phyloP scores from a whole-genome alignment of 2,329 filamentous ascomycete species.

The Monosporascus sp. region DNA sequence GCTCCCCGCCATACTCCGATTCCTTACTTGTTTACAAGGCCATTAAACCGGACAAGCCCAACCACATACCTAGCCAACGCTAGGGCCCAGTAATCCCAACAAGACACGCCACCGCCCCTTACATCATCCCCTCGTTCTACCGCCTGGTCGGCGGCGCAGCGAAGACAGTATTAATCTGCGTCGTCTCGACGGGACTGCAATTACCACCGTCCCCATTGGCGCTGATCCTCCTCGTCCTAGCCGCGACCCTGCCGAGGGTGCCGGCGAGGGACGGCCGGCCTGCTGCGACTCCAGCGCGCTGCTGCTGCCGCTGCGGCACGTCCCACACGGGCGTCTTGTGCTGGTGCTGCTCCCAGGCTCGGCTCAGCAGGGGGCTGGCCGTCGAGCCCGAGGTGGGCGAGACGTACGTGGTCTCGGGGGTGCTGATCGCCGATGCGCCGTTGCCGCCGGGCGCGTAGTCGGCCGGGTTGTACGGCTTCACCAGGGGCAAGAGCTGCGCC shows the following conservation, averaged over 20 bases:
- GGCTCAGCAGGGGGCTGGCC: slow-evolving; percentile 23
- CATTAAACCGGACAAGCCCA: too few species aligned
- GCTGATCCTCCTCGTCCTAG: slow-evolving; percentile 14
- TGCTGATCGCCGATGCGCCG: slow-evolving; percentile 10
- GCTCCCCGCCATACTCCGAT: too few species aligned
- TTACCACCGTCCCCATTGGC: slow-evolving; percentile 11
- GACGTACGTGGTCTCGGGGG: slow-evolving; percentile 12
- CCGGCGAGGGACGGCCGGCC: slow-evolving; percentile 1
- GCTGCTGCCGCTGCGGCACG: slow-evolving; percentile 8
- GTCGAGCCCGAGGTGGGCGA: slow-evolving; percentile 25
- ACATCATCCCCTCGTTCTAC: neutral
- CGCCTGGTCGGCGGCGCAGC: slow-evolving; percentile 19
- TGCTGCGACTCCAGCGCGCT: slow-evolving; percentile 7
- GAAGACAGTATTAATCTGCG: slow-evolving; percentile 22
- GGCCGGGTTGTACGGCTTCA: slow-evolving; percentile 25
- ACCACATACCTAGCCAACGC: too few species aligned
- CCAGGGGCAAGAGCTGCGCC: slow-evolving; percentile 22
- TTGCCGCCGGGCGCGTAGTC: slow-evolving; percentile 19
- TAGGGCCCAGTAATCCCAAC: neutral
- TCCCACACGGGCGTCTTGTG: slow-evolving; percentile 19
- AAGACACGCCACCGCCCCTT: neutral
- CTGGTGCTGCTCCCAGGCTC: slow-evolving; percentile 21
- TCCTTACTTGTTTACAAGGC: too few species aligned
- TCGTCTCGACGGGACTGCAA: slow-evolving; percentile 24
- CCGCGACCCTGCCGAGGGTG: slow-evolving; percentile 11